Evolutionary conservation across 441 rosid species (phyloP).

Genomic region (Croton laevigatus): DNA sequence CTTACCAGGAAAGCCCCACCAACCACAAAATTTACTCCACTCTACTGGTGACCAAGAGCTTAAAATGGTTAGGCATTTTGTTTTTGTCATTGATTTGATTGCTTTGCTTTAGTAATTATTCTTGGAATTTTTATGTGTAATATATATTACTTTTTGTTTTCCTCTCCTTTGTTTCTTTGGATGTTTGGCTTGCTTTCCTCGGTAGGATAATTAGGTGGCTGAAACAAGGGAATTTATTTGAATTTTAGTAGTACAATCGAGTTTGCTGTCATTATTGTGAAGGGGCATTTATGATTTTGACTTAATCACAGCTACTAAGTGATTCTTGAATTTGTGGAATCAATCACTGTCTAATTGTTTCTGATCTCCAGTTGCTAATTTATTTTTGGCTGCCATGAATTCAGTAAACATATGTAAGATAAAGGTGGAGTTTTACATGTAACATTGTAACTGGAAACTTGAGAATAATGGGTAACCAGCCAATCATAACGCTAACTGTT

Average conservation of each 20-base stretch:
- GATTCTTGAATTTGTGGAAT: neutral
- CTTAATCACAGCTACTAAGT: neutral
- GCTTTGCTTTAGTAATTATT: neutral
- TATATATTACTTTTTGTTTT: neutral
- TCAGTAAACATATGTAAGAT: neutral
- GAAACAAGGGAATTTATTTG: neutral
- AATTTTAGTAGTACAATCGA: neutral
- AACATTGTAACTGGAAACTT: neutral
- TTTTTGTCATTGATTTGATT: neutral
- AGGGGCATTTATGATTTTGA: neutral
- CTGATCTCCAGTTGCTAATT: neutral
- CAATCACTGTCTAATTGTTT: neutral
- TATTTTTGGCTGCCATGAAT: neutral
- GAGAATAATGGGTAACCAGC: no score
- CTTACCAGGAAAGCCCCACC: constrained; percentile 51
- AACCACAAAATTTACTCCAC: constrained; percentile 36
- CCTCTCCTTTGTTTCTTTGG: neutral
- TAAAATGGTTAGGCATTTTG: constrained; percentile 58
- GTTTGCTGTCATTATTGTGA: neutral
- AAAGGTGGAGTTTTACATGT: neutral
- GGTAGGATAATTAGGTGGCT: neutral
- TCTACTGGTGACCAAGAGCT: constrained; percentile 58
- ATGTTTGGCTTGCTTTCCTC: neutral
- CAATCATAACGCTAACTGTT: no score
- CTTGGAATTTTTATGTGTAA: neutral